These are phyloP conservation scores for Epichloe uncinata DNA, from an alignment of 2,329 filamentous ascomycete species.

Conservation along the genomic window DNA sequence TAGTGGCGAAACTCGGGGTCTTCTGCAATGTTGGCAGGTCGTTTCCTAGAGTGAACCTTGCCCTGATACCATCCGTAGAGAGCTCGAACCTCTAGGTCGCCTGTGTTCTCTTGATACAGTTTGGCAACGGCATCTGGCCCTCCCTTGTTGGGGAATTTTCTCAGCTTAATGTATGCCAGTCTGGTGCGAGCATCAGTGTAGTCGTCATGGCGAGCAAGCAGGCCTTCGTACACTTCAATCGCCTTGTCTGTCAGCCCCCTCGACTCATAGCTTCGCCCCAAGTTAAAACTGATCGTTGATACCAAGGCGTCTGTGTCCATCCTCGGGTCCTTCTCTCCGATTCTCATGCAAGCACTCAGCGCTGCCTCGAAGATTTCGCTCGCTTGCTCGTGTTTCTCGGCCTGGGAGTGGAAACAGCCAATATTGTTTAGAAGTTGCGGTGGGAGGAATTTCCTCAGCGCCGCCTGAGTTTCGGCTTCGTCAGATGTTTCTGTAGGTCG, in stretches of 20 bases:
- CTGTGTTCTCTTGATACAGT: constrained; percentile 70
- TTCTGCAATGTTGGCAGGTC: constrained; percentile 65
- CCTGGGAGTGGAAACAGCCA: constrained; percentile 86
- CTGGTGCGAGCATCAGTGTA: constrained; percentile 87
- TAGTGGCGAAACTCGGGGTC: constrained; percentile 89
- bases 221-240: constrained; percentile 72
- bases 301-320: constrained; percentile 83
- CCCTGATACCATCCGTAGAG: constrained; percentile 94
- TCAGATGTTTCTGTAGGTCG: constrained; percentile 42
- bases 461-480: constrained; percentile 43
- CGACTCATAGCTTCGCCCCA: constrained; percentile 85
- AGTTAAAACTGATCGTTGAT: constrained; percentile 93
- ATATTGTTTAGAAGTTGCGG: constrained; percentile 96
- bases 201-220: constrained; percentile 73
- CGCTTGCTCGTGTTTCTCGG: constrained; percentile 66
- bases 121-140: constrained; percentile 77
- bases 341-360: constrained; percentile 72
- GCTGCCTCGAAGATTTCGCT: constrained; percentile 88
- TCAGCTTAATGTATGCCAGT: constrained; percentile 78
- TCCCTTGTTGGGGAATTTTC: constrained; percentile 67
- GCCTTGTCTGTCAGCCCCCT: constrained; percentile 71
- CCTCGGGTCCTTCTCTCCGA: constrained; percentile 59
- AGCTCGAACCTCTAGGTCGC: constrained; percentile 81
- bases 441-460: constrained; percentile 67
- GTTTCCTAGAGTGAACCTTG: constrained; percentile 66